These are phyloP conservation scores for Tetratostichococcus sp. DNA, from an alignment of 139 green algal species.

Conservation along the genomic window DNA sequence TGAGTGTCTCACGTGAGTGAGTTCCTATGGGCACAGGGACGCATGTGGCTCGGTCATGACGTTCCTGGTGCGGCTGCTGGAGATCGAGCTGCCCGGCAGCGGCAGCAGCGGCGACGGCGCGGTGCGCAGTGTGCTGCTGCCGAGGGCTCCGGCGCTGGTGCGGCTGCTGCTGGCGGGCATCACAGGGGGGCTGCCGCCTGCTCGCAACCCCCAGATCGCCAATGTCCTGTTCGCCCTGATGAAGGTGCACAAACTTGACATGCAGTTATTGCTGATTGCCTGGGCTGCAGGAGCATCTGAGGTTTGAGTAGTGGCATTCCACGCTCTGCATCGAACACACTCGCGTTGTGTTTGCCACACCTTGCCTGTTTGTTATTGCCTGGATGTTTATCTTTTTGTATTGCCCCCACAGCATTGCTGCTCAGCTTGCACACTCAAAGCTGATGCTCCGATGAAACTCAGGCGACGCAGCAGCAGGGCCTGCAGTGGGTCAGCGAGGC, in stretches of 20 bases:
- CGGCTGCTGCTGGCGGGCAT: slow-evolving; percentile 51
- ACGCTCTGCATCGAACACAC: too few species aligned
- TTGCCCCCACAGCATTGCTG: too few species aligned
- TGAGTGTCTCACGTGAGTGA: too few species aligned
- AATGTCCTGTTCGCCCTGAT: slow-evolving; percentile 50
- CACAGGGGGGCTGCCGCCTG: slow-evolving; percentile 42
- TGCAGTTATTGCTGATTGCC: too few species aligned
- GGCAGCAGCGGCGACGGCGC: slow-evolving; percentile 9
- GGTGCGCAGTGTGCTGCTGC: slow-evolving; percentile 28
- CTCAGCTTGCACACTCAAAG: too few species aligned
- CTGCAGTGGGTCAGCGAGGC: slow-evolving; percentile 46
- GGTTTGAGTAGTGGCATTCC: too few species aligned
- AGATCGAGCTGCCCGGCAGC: slow-evolving; percentile 20
- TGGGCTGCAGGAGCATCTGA: too few species aligned
- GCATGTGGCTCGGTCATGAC: slow-evolving; percentile 60
- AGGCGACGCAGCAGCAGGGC: slow-evolving; percentile 16
- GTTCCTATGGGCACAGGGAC: slow-evolving; percentile 54
- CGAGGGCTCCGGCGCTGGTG: slow-evolving; percentile 26
- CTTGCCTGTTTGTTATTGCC: too few species aligned
- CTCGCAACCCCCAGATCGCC: slow-evolving; percentile 35
- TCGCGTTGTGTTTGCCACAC: too few species aligned
- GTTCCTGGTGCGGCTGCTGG: slow-evolving; percentile 55
- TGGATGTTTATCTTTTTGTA: too few species aligned
- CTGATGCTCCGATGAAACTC: too few species aligned
- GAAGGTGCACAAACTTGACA: slow-evolving; percentile 27